Evolutionary conservation across 2,329 filamentous ascomycete species (phyloP).

Genomic region (Ophiocordyceps camponoti-leonardi): DNA sequence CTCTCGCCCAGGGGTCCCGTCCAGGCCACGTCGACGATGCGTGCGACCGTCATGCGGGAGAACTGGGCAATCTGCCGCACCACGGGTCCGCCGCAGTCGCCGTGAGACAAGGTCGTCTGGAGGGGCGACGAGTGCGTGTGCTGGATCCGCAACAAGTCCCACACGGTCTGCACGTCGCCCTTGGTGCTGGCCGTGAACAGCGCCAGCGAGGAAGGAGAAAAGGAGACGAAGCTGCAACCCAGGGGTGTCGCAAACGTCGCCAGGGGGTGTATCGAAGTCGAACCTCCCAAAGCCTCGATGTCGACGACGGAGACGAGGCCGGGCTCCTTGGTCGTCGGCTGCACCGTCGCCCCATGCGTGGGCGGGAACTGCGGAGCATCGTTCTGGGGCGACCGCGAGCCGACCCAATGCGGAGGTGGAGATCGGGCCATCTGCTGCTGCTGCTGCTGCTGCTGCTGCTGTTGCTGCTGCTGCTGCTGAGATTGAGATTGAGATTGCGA

Average conservation of each 20-base stretch:
- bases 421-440: constrained; percentile 26
- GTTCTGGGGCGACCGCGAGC: constrained; percentile 23
- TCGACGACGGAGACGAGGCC: constrained; percentile 63
- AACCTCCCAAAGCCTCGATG: constrained; percentile 38
- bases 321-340: constrained; percentile 44
- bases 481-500: constrained; percentile 16
- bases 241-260: constrained; percentile 55
- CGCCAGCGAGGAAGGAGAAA: constrained; percentile 55
- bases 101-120: constrained; percentile 29
- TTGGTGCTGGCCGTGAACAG: constrained; percentile 69
- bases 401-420: constrained; percentile 29
- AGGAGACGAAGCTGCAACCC: constrained; percentile 67
- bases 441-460: no score
- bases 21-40: constrained; percentile 84
- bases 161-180: constrained; percentile 68
- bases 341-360: constrained; percentile 49
- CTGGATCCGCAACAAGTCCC: constrained; percentile 57
- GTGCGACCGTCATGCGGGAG: constrained; percentile 77
- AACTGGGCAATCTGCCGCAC: constrained; percentile 81
- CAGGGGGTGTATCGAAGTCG: constrained; percentile 39
- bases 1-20: constrained; percentile 64
- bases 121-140: constrained; percentile 43
- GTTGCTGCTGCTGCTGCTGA: constrained; percentile 26
- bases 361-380: constrained; percentile 49
- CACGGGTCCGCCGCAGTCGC: constrained; percentile 29